Conservation (phyloP, 768 basidiomycete species). For the Kwoniella bestiolae region DNA sequence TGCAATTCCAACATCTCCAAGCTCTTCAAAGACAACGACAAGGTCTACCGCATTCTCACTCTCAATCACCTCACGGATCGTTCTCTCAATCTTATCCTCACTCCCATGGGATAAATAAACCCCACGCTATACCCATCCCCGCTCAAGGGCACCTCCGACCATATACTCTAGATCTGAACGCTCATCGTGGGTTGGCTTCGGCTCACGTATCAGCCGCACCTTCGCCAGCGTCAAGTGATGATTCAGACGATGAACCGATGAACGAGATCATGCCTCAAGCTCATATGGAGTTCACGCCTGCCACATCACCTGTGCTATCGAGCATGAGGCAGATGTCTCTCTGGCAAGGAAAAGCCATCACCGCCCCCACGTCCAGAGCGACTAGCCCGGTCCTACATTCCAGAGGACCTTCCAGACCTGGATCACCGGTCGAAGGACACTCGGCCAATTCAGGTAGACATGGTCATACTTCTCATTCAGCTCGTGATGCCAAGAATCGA, state of each 20-base stretch:
- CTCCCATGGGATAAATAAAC: conserved; percentile 4
- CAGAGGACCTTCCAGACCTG: conserved; percentile 47
- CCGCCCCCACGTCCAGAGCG: conserved; percentile 51
- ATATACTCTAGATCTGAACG: conserved; percentile 41
- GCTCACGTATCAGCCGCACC: conserved; percentile 52
- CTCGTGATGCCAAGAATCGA: conserved; percentile 51
- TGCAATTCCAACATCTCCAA: conserved; percentile 49
- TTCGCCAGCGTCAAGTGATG: conserved; percentile 49
- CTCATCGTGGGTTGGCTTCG: conserved; percentile 37
- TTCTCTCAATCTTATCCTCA: conserved; percentile 7
- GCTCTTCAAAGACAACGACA: conserved; percentile 35
- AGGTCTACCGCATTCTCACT: conserved; percentile 3
- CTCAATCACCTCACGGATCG: conserved; percentile 8
- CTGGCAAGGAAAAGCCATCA: conserved; percentile 49
- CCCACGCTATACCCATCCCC: conserved; percentile 13
- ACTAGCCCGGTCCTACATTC: conserved; percentile 41
- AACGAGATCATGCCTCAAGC: conserved; percentile 32
- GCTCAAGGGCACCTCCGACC: conserved; percentile 30
- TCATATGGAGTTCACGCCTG: conserved; percentile 48
- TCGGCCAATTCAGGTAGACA: conserved; percentile 55
- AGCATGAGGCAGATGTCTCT: conserved; percentile 56
- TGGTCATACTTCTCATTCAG: conserved; percentile 49
- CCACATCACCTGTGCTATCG: conserved; percentile 57
- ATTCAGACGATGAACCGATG: conserved; percentile 52
- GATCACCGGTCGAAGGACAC: conserved; percentile 54